Evolutionary conservation across 768 basidiomycete genomes (phyloP).

Genomic region (Lactarius indigo): DNA sequence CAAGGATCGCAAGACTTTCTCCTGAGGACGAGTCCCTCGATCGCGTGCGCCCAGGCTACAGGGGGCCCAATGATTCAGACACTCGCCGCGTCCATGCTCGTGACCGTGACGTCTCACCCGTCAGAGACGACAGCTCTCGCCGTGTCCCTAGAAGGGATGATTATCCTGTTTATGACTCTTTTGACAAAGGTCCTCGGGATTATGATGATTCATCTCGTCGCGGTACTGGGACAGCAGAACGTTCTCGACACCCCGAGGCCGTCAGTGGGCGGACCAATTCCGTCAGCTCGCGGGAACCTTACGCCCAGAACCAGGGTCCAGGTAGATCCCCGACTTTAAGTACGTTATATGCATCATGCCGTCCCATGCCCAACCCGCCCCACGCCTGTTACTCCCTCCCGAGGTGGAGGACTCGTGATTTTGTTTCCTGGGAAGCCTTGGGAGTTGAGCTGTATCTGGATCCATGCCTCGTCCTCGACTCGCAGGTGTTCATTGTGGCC

Average conservation of each 20-base stretch:
- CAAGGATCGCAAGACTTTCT: conserved; percentile 9
- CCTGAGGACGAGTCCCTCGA: conserved; percentile 15
- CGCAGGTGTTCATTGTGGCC: conserved; percentile 25
- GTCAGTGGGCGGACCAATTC: conserved; percentile 11
- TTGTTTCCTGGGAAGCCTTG: conserved; percentile 25
- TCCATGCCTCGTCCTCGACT: conserved; percentile 23
- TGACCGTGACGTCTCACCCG: conserved; percentile 21
- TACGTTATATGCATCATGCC: conserved; percentile 29
- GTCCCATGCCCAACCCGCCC: conserved; percentile 18
- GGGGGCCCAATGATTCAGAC: conserved; percentile 14
- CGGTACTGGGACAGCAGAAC: conserved; percentile 9
- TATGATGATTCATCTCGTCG: conserved; percentile 18
- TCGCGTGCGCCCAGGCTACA: conserved; percentile 14
- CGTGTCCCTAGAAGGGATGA: conserved; percentile 19
- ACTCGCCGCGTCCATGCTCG: conserved; percentile 11
- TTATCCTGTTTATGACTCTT: conserved; percentile 20
- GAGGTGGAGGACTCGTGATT: conserved; percentile 23
- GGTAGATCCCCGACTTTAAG: conserved; percentile 27
- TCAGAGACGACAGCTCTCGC: conserved; percentile 21
- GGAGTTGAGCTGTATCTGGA: conserved; percentile 26
- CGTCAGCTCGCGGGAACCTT: conserved; percentile 13
- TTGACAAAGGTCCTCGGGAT: conserved; percentile 19
- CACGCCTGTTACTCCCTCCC: conserved; percentile 20
- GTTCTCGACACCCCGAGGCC: conserved; percentile 16
- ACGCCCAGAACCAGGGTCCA: conserved; percentile 21